phyloP scores from a whole-genome alignment of 257 asterid genomes.

The Datura wrightii region DNA sequence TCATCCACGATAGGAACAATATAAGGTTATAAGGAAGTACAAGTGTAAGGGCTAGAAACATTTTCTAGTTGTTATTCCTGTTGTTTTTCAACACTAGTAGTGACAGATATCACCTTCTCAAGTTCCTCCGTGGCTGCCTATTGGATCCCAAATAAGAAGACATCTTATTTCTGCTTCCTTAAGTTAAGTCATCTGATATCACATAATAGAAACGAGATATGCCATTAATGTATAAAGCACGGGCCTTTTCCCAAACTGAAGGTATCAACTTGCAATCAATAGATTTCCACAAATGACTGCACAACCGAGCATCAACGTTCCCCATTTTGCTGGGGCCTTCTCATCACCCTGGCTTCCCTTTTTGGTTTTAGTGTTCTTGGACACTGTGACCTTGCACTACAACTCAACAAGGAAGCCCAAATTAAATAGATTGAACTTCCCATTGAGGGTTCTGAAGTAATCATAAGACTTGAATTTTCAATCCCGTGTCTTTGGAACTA shows the following conservation, averaged over 20 bases:
- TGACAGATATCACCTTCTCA: not conserved
- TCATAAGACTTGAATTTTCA: not conserved
- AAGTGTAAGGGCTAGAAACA: not conserved
- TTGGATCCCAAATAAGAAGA: constrained; percentile 14
- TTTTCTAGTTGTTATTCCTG: not conserved
- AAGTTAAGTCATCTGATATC: constrained; percentile 8
- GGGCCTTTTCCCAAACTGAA: not conserved
- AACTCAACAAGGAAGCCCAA: not conserved
- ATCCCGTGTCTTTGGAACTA: not conserved
- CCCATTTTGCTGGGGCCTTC: not conserved
- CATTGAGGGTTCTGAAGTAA: not conserved
- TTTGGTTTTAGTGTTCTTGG: not conserved
- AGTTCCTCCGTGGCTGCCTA: not conserved
- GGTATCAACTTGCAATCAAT: constrained; percentile 13
- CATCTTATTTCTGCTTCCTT: not conserved
- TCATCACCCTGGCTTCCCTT: not conserved
- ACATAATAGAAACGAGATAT: not conserved
- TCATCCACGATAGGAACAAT: not conserved
- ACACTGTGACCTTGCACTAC: constrained; percentile 9
- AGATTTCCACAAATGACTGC: not conserved
- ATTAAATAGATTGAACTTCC: not conserved
- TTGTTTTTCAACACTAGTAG: not conserved
- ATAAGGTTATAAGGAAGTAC: not conserved
- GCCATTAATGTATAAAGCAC: not conserved
- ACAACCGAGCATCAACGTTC: not conserved